These are phyloP conservation scores for Lactarius sanguifluus DNA, from an alignment of 768 basidiomycete species.

Conservation along the genomic window DNA sequence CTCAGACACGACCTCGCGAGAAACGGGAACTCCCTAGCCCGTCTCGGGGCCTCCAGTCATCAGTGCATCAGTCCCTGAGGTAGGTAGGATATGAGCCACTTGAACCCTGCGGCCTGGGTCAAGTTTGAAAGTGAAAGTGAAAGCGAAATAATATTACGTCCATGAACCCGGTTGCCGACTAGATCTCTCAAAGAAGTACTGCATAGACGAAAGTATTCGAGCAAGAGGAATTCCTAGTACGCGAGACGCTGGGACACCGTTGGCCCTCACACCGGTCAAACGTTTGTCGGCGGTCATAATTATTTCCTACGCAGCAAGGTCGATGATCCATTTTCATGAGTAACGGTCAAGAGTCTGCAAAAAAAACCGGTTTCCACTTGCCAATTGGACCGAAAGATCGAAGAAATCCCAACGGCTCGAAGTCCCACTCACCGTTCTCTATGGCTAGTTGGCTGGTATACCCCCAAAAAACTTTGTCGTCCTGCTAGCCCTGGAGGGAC, in stretches of 20 bases:
- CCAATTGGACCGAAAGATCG: too few relatives aligned
- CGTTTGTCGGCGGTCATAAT: neutral
- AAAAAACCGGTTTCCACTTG: too few relatives aligned
- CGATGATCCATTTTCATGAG: neutral
- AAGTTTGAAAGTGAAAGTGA: constrained; percentile 29
- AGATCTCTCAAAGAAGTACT: constrained; percentile 34
- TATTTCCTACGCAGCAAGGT: neutral
- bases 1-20: constrained; percentile 34
- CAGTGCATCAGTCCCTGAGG: constrained; percentile 35
- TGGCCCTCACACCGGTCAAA: too few relatives aligned
- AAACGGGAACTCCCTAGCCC: constrained; percentile 45
- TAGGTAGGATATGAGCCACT: constrained; percentile 36
- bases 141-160: constrained; percentile 33
- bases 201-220: constrained; percentile 36
- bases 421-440: too few relatives aligned
- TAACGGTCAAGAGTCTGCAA: neutral
- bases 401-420: neutral
- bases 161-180: constrained; percentile 37
- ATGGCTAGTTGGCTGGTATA: too few relatives aligned
- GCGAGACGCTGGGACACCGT: too few relatives aligned
- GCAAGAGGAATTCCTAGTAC: constrained; percentile 31
- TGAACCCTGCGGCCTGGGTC: constrained; percentile 34
- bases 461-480: too few relatives aligned
- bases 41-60: constrained; percentile 43
- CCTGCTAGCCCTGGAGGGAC: too few relatives aligned